Conservation (phyloP, 2,329 filamentous ascomycete genomes). For the Grosmannia huntii region DNA sequence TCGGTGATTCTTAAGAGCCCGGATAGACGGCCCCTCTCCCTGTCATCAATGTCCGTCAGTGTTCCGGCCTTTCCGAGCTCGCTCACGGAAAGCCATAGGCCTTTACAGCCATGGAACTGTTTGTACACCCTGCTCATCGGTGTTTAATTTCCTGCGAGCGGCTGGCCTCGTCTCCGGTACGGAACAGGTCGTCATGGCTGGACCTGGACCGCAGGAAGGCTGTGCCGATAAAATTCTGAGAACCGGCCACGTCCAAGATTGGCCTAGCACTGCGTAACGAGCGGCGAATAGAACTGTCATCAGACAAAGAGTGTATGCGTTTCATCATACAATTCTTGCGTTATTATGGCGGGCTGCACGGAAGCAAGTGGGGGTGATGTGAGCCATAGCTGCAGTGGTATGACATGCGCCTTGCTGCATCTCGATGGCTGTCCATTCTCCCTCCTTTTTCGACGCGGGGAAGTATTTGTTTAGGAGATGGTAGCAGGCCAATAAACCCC, state of each 20-base stretch:
- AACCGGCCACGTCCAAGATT: not conserved
- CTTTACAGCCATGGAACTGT: not conserved
- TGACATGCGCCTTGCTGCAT: not conserved
- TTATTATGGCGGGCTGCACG: not conserved
- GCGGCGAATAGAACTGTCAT: not conserved
- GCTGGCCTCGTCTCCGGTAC: not conserved
- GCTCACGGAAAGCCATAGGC: not conserved
- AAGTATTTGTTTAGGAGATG: not conserved
- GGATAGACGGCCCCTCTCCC: not conserved
- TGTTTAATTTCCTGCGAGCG: not conserved
- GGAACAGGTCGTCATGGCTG: not conserved
- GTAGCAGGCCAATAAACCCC: not conserved
- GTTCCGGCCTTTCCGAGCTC: not conserved
- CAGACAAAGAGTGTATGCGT: not conserved
- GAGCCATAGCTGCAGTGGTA: not conserved
- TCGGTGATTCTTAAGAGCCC: not conserved
- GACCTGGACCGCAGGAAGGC: not conserved
- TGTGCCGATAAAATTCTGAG: constrained; percentile 1
- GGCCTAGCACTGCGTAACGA: not conserved
- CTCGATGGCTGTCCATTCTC: not conserved
- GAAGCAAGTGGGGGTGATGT: not conserved
- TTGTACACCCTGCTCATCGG: not conserved
- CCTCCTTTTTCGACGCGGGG: not conserved
- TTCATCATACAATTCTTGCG: not conserved
- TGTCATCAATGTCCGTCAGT: not conserved